These are phyloP conservation scores for Paratinospora sagittata DNA, from an alignment of 164 flowering plant species.

Conservation along the genomic window DNA sequence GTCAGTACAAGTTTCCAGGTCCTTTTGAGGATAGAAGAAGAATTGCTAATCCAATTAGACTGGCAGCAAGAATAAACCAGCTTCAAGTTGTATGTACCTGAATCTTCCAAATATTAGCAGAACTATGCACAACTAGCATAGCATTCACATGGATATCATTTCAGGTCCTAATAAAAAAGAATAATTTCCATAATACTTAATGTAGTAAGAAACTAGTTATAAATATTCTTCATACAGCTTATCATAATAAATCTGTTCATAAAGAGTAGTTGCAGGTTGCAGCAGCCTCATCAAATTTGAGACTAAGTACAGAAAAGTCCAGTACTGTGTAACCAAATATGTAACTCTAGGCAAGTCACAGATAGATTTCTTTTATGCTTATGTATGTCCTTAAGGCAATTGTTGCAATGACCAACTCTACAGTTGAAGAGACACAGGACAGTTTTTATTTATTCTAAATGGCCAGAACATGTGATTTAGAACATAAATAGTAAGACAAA, in stretches of 20 bases:
- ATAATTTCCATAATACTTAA: not conserved
- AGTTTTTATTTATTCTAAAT: not conserved
- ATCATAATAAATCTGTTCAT: not conserved
- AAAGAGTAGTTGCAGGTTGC: not conserved
- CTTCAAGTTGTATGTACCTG: not conserved
- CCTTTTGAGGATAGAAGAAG: not conserved
- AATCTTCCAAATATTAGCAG: not conserved
- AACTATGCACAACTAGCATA: not conserved
- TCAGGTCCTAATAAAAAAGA: not conserved
- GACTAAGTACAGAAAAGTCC: too few species aligned
- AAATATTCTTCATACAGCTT: not conserved
- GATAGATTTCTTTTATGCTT: not conserved
- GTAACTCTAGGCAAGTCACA: not conserved
- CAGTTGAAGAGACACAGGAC: not conserved
- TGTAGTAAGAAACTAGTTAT: not conserved
- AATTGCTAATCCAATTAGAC: not conserved
- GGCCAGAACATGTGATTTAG: not conserved
- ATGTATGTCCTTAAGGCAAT: not conserved
- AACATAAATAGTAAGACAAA: not conserved
- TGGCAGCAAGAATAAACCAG: not conserved
- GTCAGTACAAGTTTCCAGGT: not conserved
- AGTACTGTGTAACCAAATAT: not conserved
- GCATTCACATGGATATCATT: not conserved
- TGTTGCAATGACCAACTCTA: not conserved
- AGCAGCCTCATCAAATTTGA: not conserved